These are phyloP conservation scores for Saccharomycopsis schoenii DNA, from an alignment of 805 yeast genomes.

Conservation along the genomic window DNA sequence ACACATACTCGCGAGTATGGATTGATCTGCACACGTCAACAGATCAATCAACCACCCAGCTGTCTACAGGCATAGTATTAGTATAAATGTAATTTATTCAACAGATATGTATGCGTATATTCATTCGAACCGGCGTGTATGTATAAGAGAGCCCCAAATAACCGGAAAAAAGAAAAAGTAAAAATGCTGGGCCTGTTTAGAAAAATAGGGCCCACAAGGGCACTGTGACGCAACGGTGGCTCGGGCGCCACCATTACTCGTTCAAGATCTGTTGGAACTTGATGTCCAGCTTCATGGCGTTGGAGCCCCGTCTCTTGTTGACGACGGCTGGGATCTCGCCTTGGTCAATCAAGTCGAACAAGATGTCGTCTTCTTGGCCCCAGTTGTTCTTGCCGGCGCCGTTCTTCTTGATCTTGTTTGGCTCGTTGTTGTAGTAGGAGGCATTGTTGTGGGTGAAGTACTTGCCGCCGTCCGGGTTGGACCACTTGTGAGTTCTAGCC, in stretches of 20 bases:
- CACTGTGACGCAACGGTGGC: too few species aligned
- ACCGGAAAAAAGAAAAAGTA: too few species aligned
- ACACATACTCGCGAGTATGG: too few species aligned
- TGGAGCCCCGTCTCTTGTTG: constrained; percentile 33
- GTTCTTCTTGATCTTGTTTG: constrained; percentile 66
- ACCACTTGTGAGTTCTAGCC: constrained; percentile 79
- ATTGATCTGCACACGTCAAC: too few species aligned
- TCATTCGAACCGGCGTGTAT: too few species aligned
- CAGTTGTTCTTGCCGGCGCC: constrained; percentile 86
- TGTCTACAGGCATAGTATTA: too few species aligned
- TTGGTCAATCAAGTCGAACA: constrained; percentile 48
- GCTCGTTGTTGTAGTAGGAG: constrained; percentile 42
- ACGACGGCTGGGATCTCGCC: constrained; percentile 45
- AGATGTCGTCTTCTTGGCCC: constrained; percentile 78
- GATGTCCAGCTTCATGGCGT: background rate
- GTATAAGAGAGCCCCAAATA: too few species aligned
- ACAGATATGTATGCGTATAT: too few species aligned
- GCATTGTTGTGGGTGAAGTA: constrained; percentile 76
- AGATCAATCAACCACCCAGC: too few species aligned
- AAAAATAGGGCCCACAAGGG: too few species aligned
- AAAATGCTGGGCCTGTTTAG: too few species aligned
- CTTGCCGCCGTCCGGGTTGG: constrained; percentile 49
- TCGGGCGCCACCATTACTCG: background rate
- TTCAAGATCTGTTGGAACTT: background rate
- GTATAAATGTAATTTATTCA: too few species aligned